Base-by-base conservation (phyloP, 257 asterid genomes). In the Oldenlandia corymbosa region DNA sequence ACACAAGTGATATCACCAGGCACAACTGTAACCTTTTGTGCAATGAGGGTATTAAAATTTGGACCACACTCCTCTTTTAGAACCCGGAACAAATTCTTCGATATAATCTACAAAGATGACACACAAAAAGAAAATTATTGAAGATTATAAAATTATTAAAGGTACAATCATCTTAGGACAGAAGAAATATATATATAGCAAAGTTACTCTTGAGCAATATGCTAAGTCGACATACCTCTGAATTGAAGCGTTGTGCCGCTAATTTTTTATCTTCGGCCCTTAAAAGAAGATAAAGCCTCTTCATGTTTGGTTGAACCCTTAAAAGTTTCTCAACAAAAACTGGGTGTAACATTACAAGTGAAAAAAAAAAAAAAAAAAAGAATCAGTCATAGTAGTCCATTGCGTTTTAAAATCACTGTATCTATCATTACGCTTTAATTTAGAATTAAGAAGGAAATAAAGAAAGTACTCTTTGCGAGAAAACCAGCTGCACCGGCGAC, bases 401-500 rank as follows among this genome's bases (percentile, higher is more conserved):
- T n/a, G n/a, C n/a, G n/a, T n/a, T n/a, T n/a, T n/a, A n/a, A n/a
- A n/a, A n/a, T n/a, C n/a, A n/a, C n/a, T n/a, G n/a, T n/a, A n/a
- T n/a, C n/a, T n/a, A n/a, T n/a, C n/a, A n/a, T n/a, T 0, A 37
- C 16, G 37, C 10, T 18, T 9, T 16, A 3, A 34, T 0, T 21
- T 14, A 5, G 5, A 36, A 10, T 18, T 30, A 59, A 50, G 46
- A 68, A 70, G 71, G 65, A 50, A 67, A 43, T 69, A 52, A 59
- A 67, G 39, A 20, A 60, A 30, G 14, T 88, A 88, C 96, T 80
- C 78, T 88, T 88, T 21, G 96, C 96, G n/a, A 88, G 87, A 70
- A 88, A 86, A 21, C 96, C 96, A 67, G 96, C 75, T 47, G 88
- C 91, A 53, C 96, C 96, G 60, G 86, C 82, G 47, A 88, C 79